Conservation (phyloP, 768 basidiomycete genomes). For the Boletus tylopilopsis region DNA sequence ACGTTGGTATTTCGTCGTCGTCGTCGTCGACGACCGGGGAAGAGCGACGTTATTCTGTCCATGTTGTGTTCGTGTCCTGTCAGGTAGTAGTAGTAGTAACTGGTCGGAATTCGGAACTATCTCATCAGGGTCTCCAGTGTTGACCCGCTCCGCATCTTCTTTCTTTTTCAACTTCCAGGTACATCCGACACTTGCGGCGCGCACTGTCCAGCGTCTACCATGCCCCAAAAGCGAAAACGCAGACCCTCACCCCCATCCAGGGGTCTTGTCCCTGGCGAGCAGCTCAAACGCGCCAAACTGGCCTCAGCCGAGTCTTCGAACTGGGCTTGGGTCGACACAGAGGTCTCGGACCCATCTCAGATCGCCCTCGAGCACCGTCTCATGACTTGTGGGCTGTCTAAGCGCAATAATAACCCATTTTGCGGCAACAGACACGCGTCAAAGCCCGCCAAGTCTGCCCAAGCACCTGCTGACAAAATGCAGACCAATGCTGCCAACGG, state of each 20-base stretch:
- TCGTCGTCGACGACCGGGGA: slow-evolving; percentile 20
- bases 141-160: slow-evolving; percentile 8
- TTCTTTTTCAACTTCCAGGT: slow-evolving; percentile 5
- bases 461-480: slow-evolving; percentile 8
- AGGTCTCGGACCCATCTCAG: slow-evolving; percentile 49
- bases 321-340: slow-evolving; percentile 83
- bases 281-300: slow-evolving; percentile 54
- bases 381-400: slow-evolving; percentile 64
- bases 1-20: slow-evolving; percentile 30
- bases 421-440: slow-evolving; percentile 56
- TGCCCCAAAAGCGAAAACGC: slow-evolving; percentile 60
- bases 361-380: slow-evolving; percentile 67
- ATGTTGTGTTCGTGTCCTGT: neutral
- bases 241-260: slow-evolving; percentile 43
- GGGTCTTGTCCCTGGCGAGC: slow-evolving; percentile 60
- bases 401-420: slow-evolving; percentile 44
- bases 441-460: slow-evolving; percentile 17
- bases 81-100: neutral
- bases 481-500: slow-evolving; percentile 27
- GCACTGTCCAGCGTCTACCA: slow-evolving; percentile 17
- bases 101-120: slow-evolving; percentile 23
- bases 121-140: slow-evolving; percentile 14
- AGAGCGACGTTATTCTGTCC: slow-evolving; percentile 20
- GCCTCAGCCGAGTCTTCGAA: slow-evolving; percentile 42
- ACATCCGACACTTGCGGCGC: neutral